Evolutionary conservation across 1,139 yeast species (phyloP).

Genomic region (Geotrichum restrictum): DNA sequence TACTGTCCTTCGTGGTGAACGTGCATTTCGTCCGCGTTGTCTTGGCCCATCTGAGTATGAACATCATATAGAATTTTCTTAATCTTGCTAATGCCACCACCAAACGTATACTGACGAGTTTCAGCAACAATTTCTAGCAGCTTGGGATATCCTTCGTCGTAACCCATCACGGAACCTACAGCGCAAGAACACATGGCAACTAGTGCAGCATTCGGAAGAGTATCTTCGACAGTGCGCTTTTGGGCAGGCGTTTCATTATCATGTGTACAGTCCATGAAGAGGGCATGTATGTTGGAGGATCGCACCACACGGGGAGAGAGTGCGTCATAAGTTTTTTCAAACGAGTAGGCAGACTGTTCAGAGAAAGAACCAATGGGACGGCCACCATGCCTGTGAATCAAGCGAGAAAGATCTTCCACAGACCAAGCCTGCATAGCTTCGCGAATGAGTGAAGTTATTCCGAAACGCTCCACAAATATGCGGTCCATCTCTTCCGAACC

Average conservation of each 20-base stretch:
- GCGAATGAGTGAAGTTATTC: slow-evolving; percentile 80
- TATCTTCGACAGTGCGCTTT: slow-evolving; percentile 88
- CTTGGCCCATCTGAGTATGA: slow-evolving; percentile 63
- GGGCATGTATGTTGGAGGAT: slow-evolving; percentile 76
- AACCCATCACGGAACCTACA: slow-evolving; percentile 91
- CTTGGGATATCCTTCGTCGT: slow-evolving; percentile 84
- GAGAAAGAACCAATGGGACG: slow-evolving; percentile 85
- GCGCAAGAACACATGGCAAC: slow-evolving; percentile 93
- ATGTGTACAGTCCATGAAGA: slow-evolving; percentile 97
- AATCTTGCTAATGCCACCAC: slow-evolving; percentile 68
- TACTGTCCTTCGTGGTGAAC: slow-evolving; percentile 92
- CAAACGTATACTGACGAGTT: slow-evolving; percentile 57
- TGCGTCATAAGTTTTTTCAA: slow-evolving; percentile 18
- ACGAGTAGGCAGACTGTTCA: slow-evolving; percentile 30
- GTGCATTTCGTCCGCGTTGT: slow-evolving; percentile 82
- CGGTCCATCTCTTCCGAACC: slow-evolving; percentile 92
- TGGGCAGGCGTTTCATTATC: slow-evolving; percentile 89
- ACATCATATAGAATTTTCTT: slow-evolving; percentile 57
- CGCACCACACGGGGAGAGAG: slow-evolving; percentile 47
- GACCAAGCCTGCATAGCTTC: slow-evolving; percentile 98
- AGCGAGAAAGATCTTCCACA: slow-evolving; percentile 76
- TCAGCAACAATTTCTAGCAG: slow-evolving; percentile 81
- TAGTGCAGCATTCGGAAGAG: slow-evolving; percentile 92
- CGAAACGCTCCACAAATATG: slow-evolving; percentile 83
- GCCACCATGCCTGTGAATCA: slow-evolving; percentile 91